Percentiles rank a stretch among this genome's conserved stretches.
phyloP scores from a whole-genome alignment of 352 stramenopile genomes.

The Nothophytophthora sp. region DNA sequence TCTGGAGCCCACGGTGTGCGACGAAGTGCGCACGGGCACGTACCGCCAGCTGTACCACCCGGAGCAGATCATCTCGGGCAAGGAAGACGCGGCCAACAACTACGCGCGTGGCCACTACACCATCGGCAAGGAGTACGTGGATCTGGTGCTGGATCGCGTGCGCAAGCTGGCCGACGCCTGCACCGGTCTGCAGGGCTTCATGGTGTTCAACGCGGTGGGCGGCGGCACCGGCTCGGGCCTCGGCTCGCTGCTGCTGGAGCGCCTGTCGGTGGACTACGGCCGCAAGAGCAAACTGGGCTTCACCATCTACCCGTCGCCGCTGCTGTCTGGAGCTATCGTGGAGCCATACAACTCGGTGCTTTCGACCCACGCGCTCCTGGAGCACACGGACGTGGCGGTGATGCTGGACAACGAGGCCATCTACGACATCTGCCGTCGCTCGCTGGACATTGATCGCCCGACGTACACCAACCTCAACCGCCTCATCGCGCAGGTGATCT shows the following conservation, averaged over 20 bases:
- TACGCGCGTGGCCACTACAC: conserved; percentile 94
- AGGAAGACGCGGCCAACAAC: conserved; percentile 96
- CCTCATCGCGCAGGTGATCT: conserved; percentile 97
- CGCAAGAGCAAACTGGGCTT: conserved; percentile 98
- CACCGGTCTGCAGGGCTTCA: conserved; percentile 97
- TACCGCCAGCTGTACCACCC: conserved; percentile 98
- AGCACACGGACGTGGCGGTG: conserved; percentile 97
- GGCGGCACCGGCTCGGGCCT: conserved; percentile 98
- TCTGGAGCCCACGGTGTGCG: conserved; percentile 97
- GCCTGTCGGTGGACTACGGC: conserved; percentile 97
- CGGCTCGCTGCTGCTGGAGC: conserved; percentile 95
- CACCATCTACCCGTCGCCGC: conserved; percentile 96
- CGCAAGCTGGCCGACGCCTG: conserved; percentile 97
- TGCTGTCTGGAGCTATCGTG: conserved; percentile 97
- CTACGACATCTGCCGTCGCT: conserved; percentile 97
- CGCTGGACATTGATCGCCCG: conserved; percentile 95
- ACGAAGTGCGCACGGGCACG: conserved; percentile 96
- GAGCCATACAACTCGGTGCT: conserved; percentile 99
- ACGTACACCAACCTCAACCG: conserved; percentile 98
- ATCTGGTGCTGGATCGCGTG: conserved; percentile 96
- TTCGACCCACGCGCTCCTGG: conserved; percentile 94
- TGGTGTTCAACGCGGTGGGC: conserved; percentile 97
- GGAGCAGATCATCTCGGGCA: conserved; percentile 99
- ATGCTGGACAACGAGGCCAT: conserved; percentile 96
- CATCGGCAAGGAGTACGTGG: conserved; percentile 94